Evolutionary conservation across 73 alveolate species (phyloP).

Genomic region (Symbiodinium natans): DNA sequence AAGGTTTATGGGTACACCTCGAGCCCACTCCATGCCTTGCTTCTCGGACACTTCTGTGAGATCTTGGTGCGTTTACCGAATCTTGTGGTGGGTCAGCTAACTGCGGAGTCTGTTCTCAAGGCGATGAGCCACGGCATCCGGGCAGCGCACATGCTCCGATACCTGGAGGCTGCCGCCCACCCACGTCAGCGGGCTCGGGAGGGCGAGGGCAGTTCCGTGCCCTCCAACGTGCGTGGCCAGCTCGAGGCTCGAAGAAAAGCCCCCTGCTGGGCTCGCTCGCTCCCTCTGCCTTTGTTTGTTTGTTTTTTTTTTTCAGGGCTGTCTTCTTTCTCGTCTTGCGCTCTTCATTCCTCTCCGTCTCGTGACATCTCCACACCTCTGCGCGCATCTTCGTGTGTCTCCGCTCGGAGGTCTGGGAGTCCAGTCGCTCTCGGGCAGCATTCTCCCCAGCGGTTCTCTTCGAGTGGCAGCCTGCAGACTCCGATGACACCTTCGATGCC

Average conservation of each 20-base stretch:
- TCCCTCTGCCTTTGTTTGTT: background rate
- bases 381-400: no score
- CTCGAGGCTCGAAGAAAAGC: constrained; percentile 30
- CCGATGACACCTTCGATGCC: constrained; percentile 18
- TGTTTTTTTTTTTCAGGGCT: background rate
- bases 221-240: constrained; percentile 80
- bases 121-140: constrained; percentile 86
- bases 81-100: constrained; percentile 78
- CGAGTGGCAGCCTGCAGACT: constrained; percentile 65
- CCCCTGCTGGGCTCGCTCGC: background rate
- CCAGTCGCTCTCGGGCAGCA: constrained; percentile 66
- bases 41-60: constrained; percentile 61
- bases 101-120: constrained; percentile 40
- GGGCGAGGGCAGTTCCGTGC: constrained; percentile 11
- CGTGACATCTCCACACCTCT: no score
- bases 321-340: background rate
- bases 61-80: constrained; percentile 34
- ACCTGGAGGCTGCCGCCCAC: constrained; percentile 83
- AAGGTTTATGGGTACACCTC: constrained; percentile 44
- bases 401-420: constrained; percentile 85
- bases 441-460: constrained; percentile 69
- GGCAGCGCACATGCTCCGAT: constrained; percentile 56
- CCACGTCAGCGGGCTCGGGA: background rate
- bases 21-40: constrained; percentile 22
- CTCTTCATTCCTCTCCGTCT: no score